These are phyloP conservation scores for Penicillium sp. DNA, from an alignment of 2,329 filamentous ascomycete genomes.

Conservation along the genomic window DNA sequence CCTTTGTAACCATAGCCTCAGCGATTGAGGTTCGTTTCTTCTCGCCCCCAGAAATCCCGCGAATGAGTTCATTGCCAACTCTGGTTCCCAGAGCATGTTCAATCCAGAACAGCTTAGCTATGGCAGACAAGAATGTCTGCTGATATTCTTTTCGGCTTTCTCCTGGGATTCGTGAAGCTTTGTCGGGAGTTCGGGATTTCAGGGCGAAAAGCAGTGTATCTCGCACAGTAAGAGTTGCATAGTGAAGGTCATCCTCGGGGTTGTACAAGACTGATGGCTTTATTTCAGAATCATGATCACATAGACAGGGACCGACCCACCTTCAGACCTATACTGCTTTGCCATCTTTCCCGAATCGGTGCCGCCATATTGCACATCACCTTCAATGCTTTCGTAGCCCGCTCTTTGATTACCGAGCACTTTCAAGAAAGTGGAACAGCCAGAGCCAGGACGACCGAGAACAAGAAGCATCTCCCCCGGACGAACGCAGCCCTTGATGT, in stretches of 20 bases:
- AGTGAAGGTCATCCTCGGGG: slow-evolving; percentile 74
- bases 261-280: slow-evolving; percentile 64
- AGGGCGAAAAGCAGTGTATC: slow-evolving; percentile 72
- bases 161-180: slow-evolving; percentile 58
- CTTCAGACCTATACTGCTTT: slow-evolving; percentile 48
- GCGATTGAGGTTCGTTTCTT: slow-evolving; percentile 79
- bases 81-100: slow-evolving; percentile 70
- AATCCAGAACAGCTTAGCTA: slow-evolving; percentile 70
- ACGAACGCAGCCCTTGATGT: slow-evolving; percentile 36
- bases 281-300: neutral
- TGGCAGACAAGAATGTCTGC: slow-evolving; percentile 62
- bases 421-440: slow-evolving; percentile 81
- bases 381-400: slow-evolving; percentile 59
- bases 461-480: slow-evolving; percentile 43
- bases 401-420: slow-evolving; percentile 67
- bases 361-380: slow-evolving; percentile 56
- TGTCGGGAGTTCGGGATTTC: slow-evolving; percentile 64
- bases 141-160: slow-evolving; percentile 61
- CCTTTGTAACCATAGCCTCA: slow-evolving; percentile 68
- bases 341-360: slow-evolving; percentile 52
- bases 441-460: slow-evolving; percentile 42
- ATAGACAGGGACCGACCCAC: slow-evolving; percentile 14
- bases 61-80: slow-evolving; percentile 71
- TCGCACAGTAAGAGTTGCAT: slow-evolving; percentile 72
- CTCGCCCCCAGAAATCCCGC: slow-evolving; percentile 69